Conservation (phyloP, 768 basidiomycete species). For the Phlegmacium glaucopus region DNA sequence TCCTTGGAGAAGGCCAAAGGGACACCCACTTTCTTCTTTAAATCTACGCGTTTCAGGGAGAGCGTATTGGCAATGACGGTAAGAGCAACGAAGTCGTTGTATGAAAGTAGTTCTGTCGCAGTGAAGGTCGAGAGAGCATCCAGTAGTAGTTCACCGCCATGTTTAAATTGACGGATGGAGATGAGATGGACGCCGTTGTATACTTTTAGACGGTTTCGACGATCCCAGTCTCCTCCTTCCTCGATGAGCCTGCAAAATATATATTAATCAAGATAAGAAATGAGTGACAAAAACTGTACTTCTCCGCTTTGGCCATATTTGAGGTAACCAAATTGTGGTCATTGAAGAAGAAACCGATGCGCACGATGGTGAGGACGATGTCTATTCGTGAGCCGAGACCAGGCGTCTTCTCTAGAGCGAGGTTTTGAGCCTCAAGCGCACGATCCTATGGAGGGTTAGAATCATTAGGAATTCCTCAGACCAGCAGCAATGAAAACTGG, state of each 20-base stretch:
- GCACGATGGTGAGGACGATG: slow-evolving; percentile 81
- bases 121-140: slow-evolving; percentile 95
- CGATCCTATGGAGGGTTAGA: slow-evolving; percentile 50
- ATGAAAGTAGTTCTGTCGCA: slow-evolving; percentile 82
- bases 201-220: slow-evolving; percentile 94
- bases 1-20: not conserved
- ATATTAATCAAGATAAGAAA: no score
- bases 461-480: not conserved
- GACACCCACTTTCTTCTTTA: slow-evolving; percentile 80
- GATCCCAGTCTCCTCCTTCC: slow-evolving; percentile 97
- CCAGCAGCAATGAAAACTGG: not conserved
- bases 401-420: slow-evolving; percentile 88
- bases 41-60: slow-evolving; percentile 73
- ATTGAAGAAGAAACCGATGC: slow-evolving; percentile 88
- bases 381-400: slow-evolving; percentile 93
- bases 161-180: slow-evolving; percentile 89
- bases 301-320: slow-evolving; percentile 77
- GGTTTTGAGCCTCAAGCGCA: slow-evolving; percentile 76
- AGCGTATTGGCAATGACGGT: slow-evolving; percentile 80
- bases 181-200: slow-evolving; percentile 85
- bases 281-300: slow-evolving; percentile 34
- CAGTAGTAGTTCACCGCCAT: slow-evolving; percentile 78
- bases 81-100: slow-evolving; percentile 87
- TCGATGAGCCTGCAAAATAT: slow-evolving; percentile 67
- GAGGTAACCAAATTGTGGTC: slow-evolving; percentile 69